These are phyloP conservation scores for Plasmodium vinckei DNA, from an alignment of 169 alveolate genomes.

Conservation along the genomic window DNA sequence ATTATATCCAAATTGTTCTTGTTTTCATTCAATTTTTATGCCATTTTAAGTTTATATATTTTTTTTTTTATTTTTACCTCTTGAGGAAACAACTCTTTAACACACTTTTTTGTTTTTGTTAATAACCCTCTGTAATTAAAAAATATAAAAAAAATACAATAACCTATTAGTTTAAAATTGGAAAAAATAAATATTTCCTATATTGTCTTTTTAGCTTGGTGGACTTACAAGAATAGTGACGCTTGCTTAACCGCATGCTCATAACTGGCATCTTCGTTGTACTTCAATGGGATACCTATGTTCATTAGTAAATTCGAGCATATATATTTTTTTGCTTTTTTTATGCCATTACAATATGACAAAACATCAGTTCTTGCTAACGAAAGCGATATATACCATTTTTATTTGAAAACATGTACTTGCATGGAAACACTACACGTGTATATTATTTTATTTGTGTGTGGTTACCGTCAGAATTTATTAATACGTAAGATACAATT, in stretches of 20 bases:
- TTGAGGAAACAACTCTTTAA: constrained; percentile 71
- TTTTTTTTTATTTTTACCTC: constrained; percentile 40
- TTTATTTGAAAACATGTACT: no score
- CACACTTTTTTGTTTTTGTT: constrained; percentile 75
- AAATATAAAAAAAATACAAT: constrained; percentile 1
- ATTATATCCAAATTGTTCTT: not conserved
- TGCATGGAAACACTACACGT: not conserved
- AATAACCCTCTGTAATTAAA: constrained; percentile 48
- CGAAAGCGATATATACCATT: no score
- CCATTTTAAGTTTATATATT: not conserved
- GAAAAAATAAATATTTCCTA: not conserved
- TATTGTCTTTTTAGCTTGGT: not conserved
- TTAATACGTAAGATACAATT: constrained; percentile 44
- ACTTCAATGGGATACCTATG: constrained; percentile 57
- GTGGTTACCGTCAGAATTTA: constrained; percentile 54
- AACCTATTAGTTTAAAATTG: constrained; percentile 2
- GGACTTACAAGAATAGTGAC: constrained; percentile 62
- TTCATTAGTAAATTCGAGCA: not conserved
- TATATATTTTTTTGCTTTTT: not conserved
- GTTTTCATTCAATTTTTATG: not conserved
- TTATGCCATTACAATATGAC: no score
- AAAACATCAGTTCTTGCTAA: no score
- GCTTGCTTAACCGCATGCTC: constrained; percentile 74
- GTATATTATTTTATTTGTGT: not conserved
- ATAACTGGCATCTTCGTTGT: constrained; percentile 60